Conservation (phyloP, 768 basidiomycete genomes). For the Podaxis sp. region DNA sequence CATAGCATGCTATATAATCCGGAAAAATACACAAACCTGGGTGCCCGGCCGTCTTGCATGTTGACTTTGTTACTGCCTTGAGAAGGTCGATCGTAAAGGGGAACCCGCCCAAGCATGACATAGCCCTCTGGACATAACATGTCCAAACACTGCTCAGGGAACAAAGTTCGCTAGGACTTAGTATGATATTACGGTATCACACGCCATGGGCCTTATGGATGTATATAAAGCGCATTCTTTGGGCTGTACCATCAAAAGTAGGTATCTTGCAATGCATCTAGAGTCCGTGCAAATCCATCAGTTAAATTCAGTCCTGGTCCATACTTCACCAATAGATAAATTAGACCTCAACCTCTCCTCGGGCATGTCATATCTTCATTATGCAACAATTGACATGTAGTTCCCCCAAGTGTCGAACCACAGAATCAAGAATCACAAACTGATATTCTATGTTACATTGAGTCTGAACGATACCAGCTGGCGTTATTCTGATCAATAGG, state of each 20-base stretch:
- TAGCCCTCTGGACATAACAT: conserved; percentile 1
- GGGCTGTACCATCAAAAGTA: neutral
- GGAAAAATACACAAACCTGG: conserved; percentile 45
- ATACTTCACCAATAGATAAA: too few relatives aligned
- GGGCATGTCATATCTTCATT: too few relatives aligned
- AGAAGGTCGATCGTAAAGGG: neutral
- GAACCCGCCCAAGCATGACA: neutral
- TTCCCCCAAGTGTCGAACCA: too few relatives aligned
- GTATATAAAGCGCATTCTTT: neutral
- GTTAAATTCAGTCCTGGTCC: too few relatives aligned
- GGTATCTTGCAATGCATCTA: too few relatives aligned
- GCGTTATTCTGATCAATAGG: too few relatives aligned
- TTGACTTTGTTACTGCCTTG: conserved; percentile 11
- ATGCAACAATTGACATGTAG: too few relatives aligned
- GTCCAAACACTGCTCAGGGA: neutral
- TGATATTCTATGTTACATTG: too few relatives aligned
- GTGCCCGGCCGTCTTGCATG: conserved; percentile 84
- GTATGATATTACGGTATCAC: neutral
- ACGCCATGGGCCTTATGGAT: neutral
- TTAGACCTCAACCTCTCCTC: too few relatives aligned
- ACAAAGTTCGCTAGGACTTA: neutral
- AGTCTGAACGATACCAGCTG: too few relatives aligned
- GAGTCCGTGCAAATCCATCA: too few relatives aligned
- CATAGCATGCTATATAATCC: neutral
- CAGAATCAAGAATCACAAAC: too few relatives aligned